Evolutionary conservation across 805 yeast species (phyloP), one percentile per base, ranked within the genome.

Genomic region (Lachancea kluyveri): DNA sequence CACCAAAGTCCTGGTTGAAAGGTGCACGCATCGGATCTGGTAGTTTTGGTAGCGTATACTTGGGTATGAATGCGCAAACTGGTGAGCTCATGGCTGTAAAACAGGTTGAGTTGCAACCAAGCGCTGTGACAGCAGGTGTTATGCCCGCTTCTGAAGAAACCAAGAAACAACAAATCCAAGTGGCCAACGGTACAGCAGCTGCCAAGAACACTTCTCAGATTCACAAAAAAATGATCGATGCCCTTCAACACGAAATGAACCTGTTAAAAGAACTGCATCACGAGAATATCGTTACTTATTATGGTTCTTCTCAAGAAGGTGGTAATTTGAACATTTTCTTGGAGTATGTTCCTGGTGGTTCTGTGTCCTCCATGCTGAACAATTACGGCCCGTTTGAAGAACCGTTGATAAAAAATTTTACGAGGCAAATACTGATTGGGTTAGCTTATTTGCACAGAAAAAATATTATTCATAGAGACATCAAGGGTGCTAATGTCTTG

Each of bases 41-140:
- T 3, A 79, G 94, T 39, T 92, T 87, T 65, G 98, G 97, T 19
- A 78, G 85, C 2, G 98, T 92, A 2, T 88, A 81, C 41, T 62
- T 92, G 21, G 98, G 96, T 0, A 77, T 92, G 77, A 85, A 88
- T 52, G 82, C 95, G 1, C 59, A 79, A 20, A 87, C 95, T 0
- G 98, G 98, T 25, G 97, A 87, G 52, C 65, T 92, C 31, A 85
- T 90, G 95, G 98, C 97, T 1, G 96, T 92, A 12, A 92, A 92
- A 52, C 96, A 88, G 54, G 96, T 92, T 1, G 81, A 79, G 28
- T 54, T 88, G 11, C 79, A 82, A 2, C 60, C 64, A 3, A 43
- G 54, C 16, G 57, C 62, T 21, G 63, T 65, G 39, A 48, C 57
- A 37, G 35, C 68, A 50, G 40, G 46, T 30, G 31, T 42, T 34